These are phyloP conservation scores for Microbotryum silenes-acaulis DNA, from an alignment of 1,284 basidiomycete species.

Conservation along the genomic window DNA sequence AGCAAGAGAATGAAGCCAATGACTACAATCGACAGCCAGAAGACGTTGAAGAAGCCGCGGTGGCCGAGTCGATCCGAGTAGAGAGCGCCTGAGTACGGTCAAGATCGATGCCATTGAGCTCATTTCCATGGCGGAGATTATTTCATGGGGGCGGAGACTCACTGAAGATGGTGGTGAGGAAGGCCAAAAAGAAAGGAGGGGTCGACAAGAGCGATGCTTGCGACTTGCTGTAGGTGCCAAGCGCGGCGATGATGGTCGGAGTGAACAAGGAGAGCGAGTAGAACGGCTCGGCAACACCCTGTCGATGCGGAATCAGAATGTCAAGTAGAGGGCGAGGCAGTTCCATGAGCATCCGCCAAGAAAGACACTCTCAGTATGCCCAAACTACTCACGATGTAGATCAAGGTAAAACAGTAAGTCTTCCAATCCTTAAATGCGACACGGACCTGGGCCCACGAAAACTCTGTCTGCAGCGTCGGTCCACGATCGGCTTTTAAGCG, in stretches of 20 bases:
- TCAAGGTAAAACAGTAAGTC: neutral
- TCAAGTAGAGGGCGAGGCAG: too few species aligned
- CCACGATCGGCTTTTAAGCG: slow-evolving; percentile 43
- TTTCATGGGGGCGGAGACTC: neutral
- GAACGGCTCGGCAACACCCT: slow-evolving; percentile 10
- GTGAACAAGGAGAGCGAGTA: slow-evolving; percentile 37
- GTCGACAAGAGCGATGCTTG: slow-evolving; percentile 44
- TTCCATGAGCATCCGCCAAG: too few species aligned
- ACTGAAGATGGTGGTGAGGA: slow-evolving; percentile 7
- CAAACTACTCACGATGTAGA: neutral
- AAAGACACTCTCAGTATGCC: too few species aligned
- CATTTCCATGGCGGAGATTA: too few species aligned
- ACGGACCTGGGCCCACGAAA: slow-evolving; percentile 37
- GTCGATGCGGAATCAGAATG: neutral
- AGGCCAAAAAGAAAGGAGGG: slow-evolving; percentile 36
- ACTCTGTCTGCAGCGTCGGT: slow-evolving; percentile 36
- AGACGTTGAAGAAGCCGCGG: slow-evolving; percentile 22
- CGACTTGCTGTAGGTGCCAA: slow-evolving; percentile 42
- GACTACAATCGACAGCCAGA: slow-evolving; percentile 22
- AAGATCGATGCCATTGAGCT: neutral
- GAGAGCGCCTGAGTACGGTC: slow-evolving; percentile 3
- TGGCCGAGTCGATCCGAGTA: slow-evolving; percentile 14
- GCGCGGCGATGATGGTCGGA: slow-evolving; percentile 43
- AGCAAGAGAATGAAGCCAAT: slow-evolving; percentile 23
- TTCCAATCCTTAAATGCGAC: slow-evolving; percentile 41